These are phyloP conservation scores for Primulina eburnea DNA, from an alignment of 257 asterid genomes.

Conservation along the genomic window DNA sequence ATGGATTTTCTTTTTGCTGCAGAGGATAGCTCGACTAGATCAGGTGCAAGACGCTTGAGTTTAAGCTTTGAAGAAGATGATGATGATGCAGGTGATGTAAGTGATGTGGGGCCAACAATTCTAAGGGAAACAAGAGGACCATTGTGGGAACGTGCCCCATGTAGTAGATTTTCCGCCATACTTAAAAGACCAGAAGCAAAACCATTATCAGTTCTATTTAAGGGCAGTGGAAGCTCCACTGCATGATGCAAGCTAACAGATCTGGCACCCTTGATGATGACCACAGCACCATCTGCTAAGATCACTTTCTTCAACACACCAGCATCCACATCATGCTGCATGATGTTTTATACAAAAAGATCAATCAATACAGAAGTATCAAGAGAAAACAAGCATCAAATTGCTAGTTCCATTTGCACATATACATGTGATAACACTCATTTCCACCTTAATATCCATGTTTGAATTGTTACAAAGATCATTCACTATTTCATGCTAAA, in stretches of 20 bases:
- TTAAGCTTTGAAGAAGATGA: constrained; percentile 65
- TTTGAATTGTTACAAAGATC: too few species aligned
- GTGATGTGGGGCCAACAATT: constrained; percentile 91
- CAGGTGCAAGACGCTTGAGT: constrained; percentile 94
- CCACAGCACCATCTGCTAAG: constrained; percentile 88
- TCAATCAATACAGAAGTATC: constrained; percentile 8
- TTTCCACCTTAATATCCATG: too few species aligned
- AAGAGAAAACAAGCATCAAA: too few species aligned
- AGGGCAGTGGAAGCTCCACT: constrained; percentile 78
- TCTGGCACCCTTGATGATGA: constrained; percentile 91
- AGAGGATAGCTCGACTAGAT: constrained; percentile 86
- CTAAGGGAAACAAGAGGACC: constrained; percentile 74
- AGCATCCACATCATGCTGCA: constrained; percentile 70
- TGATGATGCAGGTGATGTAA: constrained; percentile 71
- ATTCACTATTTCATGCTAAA: neutral
- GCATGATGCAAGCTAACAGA: constrained; percentile 88
- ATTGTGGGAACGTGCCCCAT: constrained; percentile 45
- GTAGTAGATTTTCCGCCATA: constrained; percentile 69
- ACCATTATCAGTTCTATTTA: constrained; percentile 49
- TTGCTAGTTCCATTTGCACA: too few species aligned
- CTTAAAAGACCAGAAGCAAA: constrained; percentile 80
- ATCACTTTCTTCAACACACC: constrained; percentile 85
- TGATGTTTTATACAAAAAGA: neutral
- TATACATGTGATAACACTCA: too few species aligned
- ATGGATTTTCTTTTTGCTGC: constrained; percentile 50